Base-by-base conservation (phyloP, 2,329 filamentous ascomycete species). In the Fusarium longipes region DNA sequence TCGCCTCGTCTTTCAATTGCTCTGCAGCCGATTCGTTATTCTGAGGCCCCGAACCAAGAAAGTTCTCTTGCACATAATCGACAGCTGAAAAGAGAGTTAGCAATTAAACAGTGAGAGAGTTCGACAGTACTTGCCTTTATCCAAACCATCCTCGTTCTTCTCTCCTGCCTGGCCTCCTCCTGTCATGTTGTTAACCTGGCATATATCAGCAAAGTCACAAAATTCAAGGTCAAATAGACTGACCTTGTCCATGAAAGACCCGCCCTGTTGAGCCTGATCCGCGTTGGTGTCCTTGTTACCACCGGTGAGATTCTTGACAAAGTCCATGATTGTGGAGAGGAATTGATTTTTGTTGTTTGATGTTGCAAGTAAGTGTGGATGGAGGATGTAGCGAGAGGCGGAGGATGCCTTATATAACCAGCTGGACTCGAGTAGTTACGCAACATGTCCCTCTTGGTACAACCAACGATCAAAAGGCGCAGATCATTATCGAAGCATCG, bases 1-100 rank as follows among this genome's bases (percentile, higher is more conserved):
- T 92, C 76, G 91, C 83, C 78, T 93, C 90, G 76, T 96, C 93
- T 82, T 95, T 94, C 71, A 90, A 91, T 80, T 96, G 92, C 80
- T 96, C 93, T 20, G 88, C 75, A 7, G 92, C 92, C 49, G 78
- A 83, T 78, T 91, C 91, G 76, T 93, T 92, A 80, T 86, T 82
- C 81, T 96, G 92, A 44, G 86, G 75, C 18, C 92, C 92, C 69
- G 88, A 82, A 35, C 88, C 88, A 17, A 96, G 75, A 76, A 93
- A 80, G 67, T 92, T 87, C 79, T 96, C 87, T 79, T 96, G 93
- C 24, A 93, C 86, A 67, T 85, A 87, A 78, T 96, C 92, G 82
- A 95, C 82, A 51, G 87, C 92, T 95, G 40, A 5, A 10, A 12
- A 0, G 7, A 2, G 8, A n/a, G 15, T 42, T 10, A 44, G 22